Evolutionary conservation across 2,329 filamentous ascomycete species (phyloP).

Genomic region (Hymenoscyphus occultus): DNA sequence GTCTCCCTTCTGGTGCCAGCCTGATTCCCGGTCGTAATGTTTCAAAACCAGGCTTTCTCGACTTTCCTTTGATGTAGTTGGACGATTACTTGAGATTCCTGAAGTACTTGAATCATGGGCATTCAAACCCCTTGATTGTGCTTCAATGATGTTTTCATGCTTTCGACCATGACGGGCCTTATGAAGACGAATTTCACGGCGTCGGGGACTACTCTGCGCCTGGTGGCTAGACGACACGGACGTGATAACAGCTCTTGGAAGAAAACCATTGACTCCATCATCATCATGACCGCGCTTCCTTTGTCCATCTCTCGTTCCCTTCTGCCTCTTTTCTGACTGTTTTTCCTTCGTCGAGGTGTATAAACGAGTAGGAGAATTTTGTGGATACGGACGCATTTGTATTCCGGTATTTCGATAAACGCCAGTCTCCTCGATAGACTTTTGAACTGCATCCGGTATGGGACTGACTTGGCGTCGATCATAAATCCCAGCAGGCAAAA

Average conservation of each 20-base stretch:
- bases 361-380: background rate
- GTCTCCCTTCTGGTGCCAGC: constrained; percentile 18
- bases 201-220: background rate
- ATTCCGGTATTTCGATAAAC: constrained; percentile 33
- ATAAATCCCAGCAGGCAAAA: background rate
- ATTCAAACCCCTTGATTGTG: background rate
- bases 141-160: background rate
- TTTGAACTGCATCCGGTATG: constrained; percentile 28
- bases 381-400: background rate
- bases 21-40: constrained; percentile 20
- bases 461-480: constrained; percentile 18
- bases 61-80: background rate
- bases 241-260: background rate
- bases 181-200: background rate
- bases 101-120: background rate
- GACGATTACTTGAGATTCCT: background rate
- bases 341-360: background rate
- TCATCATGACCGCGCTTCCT: background rate
- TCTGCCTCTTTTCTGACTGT: background rate
- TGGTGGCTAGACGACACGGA: background rate
- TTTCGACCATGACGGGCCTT: background rate
- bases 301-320: background rate
- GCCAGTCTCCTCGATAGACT: constrained; percentile 28
- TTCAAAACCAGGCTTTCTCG: constrained; percentile 13
- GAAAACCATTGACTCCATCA: background rate